Evolutionary conservation across 352 stramenopile genomes (phyloP), one percentile per base, ranked within the genome.

Genomic region (Globisporangium polare): DNA sequence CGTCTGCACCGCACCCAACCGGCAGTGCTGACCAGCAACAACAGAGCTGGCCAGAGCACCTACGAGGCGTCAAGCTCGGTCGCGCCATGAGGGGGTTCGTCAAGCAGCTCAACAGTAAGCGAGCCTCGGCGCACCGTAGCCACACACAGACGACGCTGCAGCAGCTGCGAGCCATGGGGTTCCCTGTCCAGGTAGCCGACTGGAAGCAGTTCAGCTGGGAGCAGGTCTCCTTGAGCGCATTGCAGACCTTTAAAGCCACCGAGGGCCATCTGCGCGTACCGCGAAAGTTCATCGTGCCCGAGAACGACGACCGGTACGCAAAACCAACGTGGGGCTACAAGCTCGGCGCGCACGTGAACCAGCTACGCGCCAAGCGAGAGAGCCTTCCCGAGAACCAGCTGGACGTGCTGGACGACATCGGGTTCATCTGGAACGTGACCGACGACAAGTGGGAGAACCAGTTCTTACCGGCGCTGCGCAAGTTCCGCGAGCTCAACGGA

Each of bases 191-290:
- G 20, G 47, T 73, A 7, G 31, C 57, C 1, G 62, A 86, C 41
- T 88, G 79, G 74, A 73, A 67, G 37, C 66, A 56, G 17, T 83
- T 82, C 45, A 64, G 79, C 27, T 67, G 61, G 61, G 45, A 62
- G 4, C 53, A 67, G 5, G n/a, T 26, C 4, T 12, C 33, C 1
- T 33, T 67, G 24, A 33, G 46, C 20, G 43, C 53, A 17, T 18
- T 67, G 43, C 45, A 47, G 24, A 41, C 22, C 9, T 67, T 53
- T 20, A 49, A 62, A 37, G 13, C 24, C 12, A 27, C 15, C 17
- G 29, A 61, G 39, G 52, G 60, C 20, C 52, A 66, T 24, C 42
- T 66, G 41, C 42, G 42, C 42, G 47, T 65, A 2, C 39, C 59
- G 6, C 45, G 51, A 4, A 33, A n/a, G 18, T 65, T 65, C 15